A percentile compares a stretch with the other conserved stretches of the same genome.
Conservation (phyloP, 2,329 filamentous ascomycete genomes). For the Aureobasidium zeae region DNA sequence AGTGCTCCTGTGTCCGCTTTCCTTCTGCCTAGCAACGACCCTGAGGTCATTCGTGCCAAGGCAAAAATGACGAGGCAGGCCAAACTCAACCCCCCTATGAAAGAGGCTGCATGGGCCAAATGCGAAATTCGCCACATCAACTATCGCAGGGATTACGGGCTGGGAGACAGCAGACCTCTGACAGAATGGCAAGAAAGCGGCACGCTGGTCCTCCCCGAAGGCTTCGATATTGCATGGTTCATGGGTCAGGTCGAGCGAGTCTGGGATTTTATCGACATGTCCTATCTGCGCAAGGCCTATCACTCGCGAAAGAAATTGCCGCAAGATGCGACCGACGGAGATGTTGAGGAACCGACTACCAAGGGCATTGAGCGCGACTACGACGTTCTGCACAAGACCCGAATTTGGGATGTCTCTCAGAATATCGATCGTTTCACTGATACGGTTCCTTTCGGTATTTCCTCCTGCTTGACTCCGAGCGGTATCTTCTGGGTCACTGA, state of each 20-base stretch:
- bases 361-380: slow-evolving; percentile 24
- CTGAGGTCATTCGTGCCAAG: slow-evolving; percentile 43
- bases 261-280: slow-evolving; percentile 55
- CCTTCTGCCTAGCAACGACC: slow-evolving; percentile 48
- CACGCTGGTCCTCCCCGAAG: slow-evolving; percentile 45
- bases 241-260: slow-evolving; percentile 48
- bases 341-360: not conserved
- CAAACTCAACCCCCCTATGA: slow-evolving; percentile 18
- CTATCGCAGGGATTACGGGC: slow-evolving; percentile 40
- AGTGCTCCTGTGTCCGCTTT: slow-evolving; percentile 55
- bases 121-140: slow-evolving; percentile 53
- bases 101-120: slow-evolving; percentile 42
- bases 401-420: slow-evolving; percentile 58
- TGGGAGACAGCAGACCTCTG: slow-evolving; percentile 49
- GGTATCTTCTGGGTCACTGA: slow-evolving; percentile 54
- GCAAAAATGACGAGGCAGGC: slow-evolving; percentile 36
- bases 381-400: slow-evolving; percentile 51
- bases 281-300: slow-evolving; percentile 41
- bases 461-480: slow-evolving; percentile 58
- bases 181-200: slow-evolving; percentile 52
- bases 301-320: not conserved
- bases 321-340: not conserved
- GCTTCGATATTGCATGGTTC: slow-evolving; percentile 45
- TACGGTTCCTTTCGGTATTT: slow-evolving; percentile 44
- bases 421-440: slow-evolving; percentile 56